Evolutionary conservation across 495 filamentous ascomycete genomes (phyloP).

Genomic region (Xylaria nigripes): DNA sequence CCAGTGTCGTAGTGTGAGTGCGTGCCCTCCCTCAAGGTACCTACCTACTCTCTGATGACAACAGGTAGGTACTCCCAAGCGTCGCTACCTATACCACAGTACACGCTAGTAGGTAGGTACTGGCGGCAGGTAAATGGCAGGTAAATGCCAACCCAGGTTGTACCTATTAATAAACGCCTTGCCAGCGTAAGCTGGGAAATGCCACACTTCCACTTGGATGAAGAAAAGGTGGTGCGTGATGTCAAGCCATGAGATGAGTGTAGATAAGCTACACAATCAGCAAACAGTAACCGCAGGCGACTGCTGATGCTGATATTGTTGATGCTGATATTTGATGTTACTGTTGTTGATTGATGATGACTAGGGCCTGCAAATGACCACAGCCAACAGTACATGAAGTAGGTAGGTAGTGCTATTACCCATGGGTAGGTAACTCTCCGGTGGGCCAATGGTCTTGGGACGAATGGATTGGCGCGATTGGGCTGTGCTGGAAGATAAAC

Average conservation of each 20-base stretch:
- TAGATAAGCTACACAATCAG: background rate
- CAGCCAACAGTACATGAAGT: background rate
- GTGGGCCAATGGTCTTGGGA: background rate
- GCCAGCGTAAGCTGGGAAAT: background rate
- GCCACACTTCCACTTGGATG: constrained; percentile 3
- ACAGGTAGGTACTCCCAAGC: too few relatives aligned
- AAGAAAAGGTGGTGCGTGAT: background rate
- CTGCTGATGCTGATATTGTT: too few relatives aligned
- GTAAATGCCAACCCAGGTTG: background rate
- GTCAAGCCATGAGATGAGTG: background rate
- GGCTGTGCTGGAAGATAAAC: background rate
- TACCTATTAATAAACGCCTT: constrained; percentile 2
- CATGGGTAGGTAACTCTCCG: background rate
- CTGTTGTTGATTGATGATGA: background rate
- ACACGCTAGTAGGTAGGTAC: background rate
- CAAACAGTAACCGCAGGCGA: too few relatives aligned
- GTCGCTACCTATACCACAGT: too few relatives aligned
- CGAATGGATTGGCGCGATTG: background rate
- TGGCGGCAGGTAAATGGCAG: background rate
- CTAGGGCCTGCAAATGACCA: background rate
- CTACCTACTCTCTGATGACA: background rate
- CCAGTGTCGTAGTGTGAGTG: too few relatives aligned
- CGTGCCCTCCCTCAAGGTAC: too few relatives aligned
- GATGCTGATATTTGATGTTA: too few relatives aligned
- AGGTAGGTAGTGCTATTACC: background rate